These are phyloP conservation scores for Fusarium nisikadoi DNA, from an alignment of 2,329 filamentous ascomycete genomes.

Conservation along the genomic window DNA sequence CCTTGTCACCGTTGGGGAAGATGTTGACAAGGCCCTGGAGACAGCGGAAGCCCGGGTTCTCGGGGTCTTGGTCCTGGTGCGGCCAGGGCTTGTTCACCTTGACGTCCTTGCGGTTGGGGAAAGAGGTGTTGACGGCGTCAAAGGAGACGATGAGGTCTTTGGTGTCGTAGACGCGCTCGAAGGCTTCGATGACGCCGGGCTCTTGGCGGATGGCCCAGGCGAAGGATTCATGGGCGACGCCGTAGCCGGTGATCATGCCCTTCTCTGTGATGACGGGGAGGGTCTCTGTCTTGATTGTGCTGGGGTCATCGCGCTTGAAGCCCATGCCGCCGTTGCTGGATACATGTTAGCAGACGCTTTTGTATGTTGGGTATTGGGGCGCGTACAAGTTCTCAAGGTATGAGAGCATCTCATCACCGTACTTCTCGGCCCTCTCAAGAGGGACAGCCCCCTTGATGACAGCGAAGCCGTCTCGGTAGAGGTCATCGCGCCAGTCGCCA, in stretches of 20 bases:
- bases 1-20: neutral
- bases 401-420: neutral
- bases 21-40: conserved; percentile 10
- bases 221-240: conserved; percentile 9
- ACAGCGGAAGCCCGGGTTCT: conserved; percentile 9
- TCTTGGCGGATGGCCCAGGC: conserved; percentile 15
- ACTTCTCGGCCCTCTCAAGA: neutral
- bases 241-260: conserved; percentile 17
- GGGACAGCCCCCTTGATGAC: conserved; percentile 10
- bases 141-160: conserved; percentile 7
- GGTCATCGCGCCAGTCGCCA: conserved; percentile 12
- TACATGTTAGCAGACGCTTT: accelerated
- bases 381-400: conserved; percentile 9
- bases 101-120: conserved; percentile 6
- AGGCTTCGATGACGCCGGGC: neutral
- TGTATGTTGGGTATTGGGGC: accelerated
- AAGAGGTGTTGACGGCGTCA: conserved; percentile 8
- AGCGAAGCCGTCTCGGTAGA: conserved; percentile 1
- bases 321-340: conserved; percentile 2
- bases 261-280: conserved; percentile 8
- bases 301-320: conserved; percentile 2
- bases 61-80: conserved; percentile 5
- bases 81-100: conserved; percentile 19
- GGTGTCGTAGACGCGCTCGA: conserved; percentile 14
- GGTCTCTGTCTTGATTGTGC: neutral